These are phyloP conservation scores for Mycena amicta DNA, from an alignment of 768 basidiomycete genomes.

Conservation along the genomic window DNA sequence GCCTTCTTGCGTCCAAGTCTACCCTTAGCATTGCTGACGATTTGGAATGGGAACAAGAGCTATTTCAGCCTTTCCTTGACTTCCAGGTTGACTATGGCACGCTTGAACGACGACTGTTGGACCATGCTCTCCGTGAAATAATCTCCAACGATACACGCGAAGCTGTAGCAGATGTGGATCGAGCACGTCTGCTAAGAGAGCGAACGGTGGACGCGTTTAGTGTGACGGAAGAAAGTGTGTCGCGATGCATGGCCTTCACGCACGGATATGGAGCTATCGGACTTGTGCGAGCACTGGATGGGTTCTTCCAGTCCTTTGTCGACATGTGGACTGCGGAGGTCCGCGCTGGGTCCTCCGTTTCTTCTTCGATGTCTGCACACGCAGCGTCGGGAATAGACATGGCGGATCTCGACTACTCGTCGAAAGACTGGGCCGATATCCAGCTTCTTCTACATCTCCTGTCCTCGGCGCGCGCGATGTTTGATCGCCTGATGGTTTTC, in stretches of 20 bases:
- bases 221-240: constrained; percentile 77
- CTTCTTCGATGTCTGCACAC: constrained; percentile 29
- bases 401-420: constrained; percentile 81
- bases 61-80: constrained; percentile 94
- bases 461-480: constrained; percentile 74
- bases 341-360: constrained; percentile 36
- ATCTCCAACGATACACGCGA: constrained; percentile 46
- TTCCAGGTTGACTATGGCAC: constrained; percentile 83
- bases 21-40: constrained; percentile 33
- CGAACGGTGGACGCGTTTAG: constrained; percentile 74
- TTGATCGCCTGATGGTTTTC: constrained; percentile 67
- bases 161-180: constrained; percentile 42
- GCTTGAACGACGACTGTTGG: constrained; percentile 74
- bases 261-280: constrained; percentile 85
- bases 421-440: constrained; percentile 87
- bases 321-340: constrained; percentile 61
- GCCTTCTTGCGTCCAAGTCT: constrained; percentile 24
- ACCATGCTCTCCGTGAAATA: constrained; percentile 55
- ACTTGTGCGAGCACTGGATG: constrained; percentile 74
- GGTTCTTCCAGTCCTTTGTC: constrained; percentile 71
- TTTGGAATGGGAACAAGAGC: constrained; percentile 84
- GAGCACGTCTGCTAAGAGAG: constrained; percentile 72
- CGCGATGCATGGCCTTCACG: constrained; percentile 77
- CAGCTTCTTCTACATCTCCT: constrained; percentile 83
- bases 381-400: constrained; percentile 63